These are phyloP conservation scores for grape (Vitis vinifera) DNA, from an alignment of 164 flowering plant genomes.

Conservation along the genomic window ASM3070453v1 NC_081822.1:3170501-3171000, in stretches of 20 bases:
- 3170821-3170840: neutral
- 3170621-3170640: conserved; percentile 75
- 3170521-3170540: too few species aligned
- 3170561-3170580: neutral
- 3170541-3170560: too few species aligned
- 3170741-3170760: neutral
- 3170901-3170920: too few species aligned
- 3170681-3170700: conserved; percentile 55
- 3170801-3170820: neutral
- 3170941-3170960: too few species aligned
- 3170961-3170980: too few species aligned
- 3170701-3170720: conserved; percentile 40
- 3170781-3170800: neutral
- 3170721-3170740: neutral
- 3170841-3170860: too few species aligned
- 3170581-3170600: conserved; percentile 45
- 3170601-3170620: conserved; percentile 76
- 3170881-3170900: too few species aligned
- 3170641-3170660: conserved; percentile 61
- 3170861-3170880: too few species aligned
- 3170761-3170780: neutral
- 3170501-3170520: too few species aligned
- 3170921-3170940: too few species aligned
- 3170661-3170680: conserved; percentile 82
- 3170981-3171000: too few species aligned